These are phyloP conservation scores for Cutaneotrichosporon mucoides DNA, from an alignment of 1,284 basidiomycete genomes.

Conservation along the genomic window DNA sequence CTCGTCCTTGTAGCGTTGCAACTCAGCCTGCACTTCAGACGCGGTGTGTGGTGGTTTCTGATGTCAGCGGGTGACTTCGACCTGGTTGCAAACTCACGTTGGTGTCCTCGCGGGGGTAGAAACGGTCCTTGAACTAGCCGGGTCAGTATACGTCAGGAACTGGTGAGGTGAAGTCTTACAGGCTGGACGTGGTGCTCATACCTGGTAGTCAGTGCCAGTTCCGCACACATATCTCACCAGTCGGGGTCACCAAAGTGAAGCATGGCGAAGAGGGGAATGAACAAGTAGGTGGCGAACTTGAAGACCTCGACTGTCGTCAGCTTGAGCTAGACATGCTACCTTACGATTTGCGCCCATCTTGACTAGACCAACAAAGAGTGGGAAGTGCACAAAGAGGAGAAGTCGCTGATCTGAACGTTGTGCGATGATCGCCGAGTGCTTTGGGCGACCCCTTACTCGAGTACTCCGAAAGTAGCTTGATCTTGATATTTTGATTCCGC, in stretches of 20 bases:
- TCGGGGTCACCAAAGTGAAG: slow-evolving; percentile 83
- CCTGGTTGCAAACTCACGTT: slow-evolving; percentile 28
- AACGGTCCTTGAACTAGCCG: slow-evolving; percentile 36
- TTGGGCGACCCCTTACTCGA: too few species aligned
- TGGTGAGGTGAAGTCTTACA: slow-evolving; percentile 1
- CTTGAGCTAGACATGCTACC: neutral
- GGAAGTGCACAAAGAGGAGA: too few species aligned
- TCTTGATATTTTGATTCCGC: slow-evolving; percentile 9
- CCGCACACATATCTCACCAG: slow-evolving; percentile 56
- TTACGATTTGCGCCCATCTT: slow-evolving; percentile 23
- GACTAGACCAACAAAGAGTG: neutral
- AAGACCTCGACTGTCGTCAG: slow-evolving; percentile 64
- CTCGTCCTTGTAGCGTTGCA: slow-evolving; percentile 33
- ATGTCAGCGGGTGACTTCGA: slow-evolving; percentile 1
- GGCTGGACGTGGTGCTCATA: slow-evolving; percentile 24
- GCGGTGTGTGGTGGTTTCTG: slow-evolving; percentile 38
- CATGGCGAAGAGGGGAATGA: slow-evolving; percentile 77
- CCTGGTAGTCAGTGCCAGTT: slow-evolving; percentile 14
- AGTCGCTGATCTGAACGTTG: neutral
- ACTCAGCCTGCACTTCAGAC: slow-evolving; percentile 32
- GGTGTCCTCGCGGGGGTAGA: slow-evolving; percentile 46
- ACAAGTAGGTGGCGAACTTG: slow-evolving; percentile 83
- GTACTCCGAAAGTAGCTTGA: neutral
- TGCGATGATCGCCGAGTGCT: neutral
- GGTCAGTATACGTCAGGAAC: too few species aligned